Percentiles rank a stretch among this genome's conserved stretches.
Conservation (phyloP, 2,329 filamentous ascomycete species). For the Huntiella savannae region DNA sequence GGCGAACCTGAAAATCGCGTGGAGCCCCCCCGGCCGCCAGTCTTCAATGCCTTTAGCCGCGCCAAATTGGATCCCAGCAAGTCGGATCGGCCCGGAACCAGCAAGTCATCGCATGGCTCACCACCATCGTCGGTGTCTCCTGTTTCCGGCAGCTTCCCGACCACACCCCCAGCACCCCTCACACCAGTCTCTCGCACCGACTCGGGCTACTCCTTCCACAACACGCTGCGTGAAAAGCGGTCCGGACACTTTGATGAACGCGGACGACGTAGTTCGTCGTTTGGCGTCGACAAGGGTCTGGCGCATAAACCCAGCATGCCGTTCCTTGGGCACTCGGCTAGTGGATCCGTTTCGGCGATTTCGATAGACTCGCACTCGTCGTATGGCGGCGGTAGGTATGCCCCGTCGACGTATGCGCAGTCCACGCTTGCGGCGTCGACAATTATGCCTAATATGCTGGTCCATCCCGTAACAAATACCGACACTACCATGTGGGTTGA, state of each 20-base stretch:
- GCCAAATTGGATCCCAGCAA: slow-evolving; percentile 48
- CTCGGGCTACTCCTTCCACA: slow-evolving; percentile 71
- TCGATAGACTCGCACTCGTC: slow-evolving; percentile 50
- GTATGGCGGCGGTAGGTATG: slow-evolving; percentile 49
- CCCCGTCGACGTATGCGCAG: slow-evolving; percentile 66
- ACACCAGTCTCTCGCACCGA: slow-evolving; percentile 78
- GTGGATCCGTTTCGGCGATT: slow-evolving; percentile 38
- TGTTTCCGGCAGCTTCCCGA: slow-evolving; percentile 57
- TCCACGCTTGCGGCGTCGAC: slow-evolving; percentile 75
- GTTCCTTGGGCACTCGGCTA: slow-evolving; percentile 46
- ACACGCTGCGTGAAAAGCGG: slow-evolving; percentile 78
- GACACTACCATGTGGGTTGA: slow-evolving; percentile 70
- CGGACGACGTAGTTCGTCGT: slow-evolving; percentile 83
- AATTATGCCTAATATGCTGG: slow-evolving; percentile 67
- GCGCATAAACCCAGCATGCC: slow-evolving; percentile 53
- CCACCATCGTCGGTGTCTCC: slow-evolving; percentile 53
- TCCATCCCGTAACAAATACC: slow-evolving; percentile 61
- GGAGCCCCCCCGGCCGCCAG: slow-evolving; percentile 35
- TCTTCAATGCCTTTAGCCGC: slow-evolving; percentile 84
- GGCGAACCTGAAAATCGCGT: slow-evolving; percentile 39
- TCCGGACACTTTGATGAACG: slow-evolving; percentile 76
- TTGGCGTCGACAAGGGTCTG: slow-evolving; percentile 57
- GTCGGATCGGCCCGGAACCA: slow-evolving; percentile 60
- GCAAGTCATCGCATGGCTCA: slow-evolving; percentile 42
- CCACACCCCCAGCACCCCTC: slow-evolving; percentile 35